Conservation (phyloP, 345 rosid genomes). For the Linum usitatissimum region DNA sequence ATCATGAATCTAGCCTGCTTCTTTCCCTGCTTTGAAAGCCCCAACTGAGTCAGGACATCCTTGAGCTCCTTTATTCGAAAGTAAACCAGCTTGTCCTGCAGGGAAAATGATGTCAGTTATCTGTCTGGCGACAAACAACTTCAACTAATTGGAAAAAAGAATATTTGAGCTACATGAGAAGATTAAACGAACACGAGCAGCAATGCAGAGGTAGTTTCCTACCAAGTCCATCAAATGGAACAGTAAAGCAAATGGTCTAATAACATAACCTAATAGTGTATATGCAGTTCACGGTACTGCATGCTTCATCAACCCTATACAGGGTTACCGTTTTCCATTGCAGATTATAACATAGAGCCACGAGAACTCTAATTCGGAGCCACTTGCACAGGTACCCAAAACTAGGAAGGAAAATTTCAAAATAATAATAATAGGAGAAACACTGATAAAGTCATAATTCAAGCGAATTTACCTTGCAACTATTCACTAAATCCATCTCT, state of each 20-base stretch:
- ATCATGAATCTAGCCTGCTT: conserved; percentile 51
- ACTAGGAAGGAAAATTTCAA: not conserved
- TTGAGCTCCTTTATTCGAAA: conserved; percentile 95
- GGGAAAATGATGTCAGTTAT: not conserved
- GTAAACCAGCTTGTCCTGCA: conserved; percentile 67
- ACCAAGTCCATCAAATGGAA: not conserved
- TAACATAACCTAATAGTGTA: not conserved
- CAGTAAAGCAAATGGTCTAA: not conserved
- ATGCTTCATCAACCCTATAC: not conserved
- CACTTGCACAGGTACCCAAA: not conserved
- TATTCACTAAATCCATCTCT: conserved; percentile 66
- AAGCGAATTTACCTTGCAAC: conserved; percentile 56
- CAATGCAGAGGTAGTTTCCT: not conserved
- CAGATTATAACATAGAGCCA: not conserved
- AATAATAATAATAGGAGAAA: not conserved
- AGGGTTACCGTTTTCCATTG: not conserved
- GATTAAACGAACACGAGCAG: not conserved
- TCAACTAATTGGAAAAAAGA: not conserved
- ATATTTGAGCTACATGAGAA: too few species aligned
- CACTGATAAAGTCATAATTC: not conserved
- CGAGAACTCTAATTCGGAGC: not conserved
- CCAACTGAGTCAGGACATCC: conserved; percentile 79
- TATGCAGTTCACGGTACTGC: not conserved
- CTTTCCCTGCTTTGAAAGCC: conserved; percentile 95
- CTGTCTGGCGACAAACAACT: not conserved